These are phyloP conservation scores for Aspergillus fijiensis DNA, from an alignment of 2,329 filamentous ascomycete genomes.

Conservation along the genomic window DNA sequence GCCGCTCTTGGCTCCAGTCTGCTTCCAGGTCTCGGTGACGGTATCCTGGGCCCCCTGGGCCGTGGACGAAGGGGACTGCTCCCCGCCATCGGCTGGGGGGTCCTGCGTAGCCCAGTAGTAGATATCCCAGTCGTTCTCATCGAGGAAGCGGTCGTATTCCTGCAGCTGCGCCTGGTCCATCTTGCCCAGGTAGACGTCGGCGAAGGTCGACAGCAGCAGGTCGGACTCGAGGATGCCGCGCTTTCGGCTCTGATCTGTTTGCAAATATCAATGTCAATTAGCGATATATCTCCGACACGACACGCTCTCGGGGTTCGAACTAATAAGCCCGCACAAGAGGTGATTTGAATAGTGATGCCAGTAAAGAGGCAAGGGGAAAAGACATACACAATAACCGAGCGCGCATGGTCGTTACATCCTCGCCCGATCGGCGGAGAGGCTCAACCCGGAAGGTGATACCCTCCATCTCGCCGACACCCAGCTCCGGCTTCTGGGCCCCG, in stretches of 20 bases:
- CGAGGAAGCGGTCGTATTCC: constrained; percentile 88
- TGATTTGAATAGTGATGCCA: not conserved
- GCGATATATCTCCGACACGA: too few species aligned
- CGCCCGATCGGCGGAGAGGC: constrained; percentile 79
- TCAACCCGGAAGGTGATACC: constrained; percentile 84
- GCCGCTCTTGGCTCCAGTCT: constrained; percentile 58
- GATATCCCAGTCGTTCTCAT: constrained; percentile 99
- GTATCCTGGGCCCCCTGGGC: constrained; percentile 30
- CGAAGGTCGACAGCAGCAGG: constrained; percentile 93
- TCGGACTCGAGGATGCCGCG: constrained; percentile 94
- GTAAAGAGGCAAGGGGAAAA: not conserved
- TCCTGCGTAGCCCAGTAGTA: constrained; percentile 99
- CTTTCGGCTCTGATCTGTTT: constrained; percentile 89
- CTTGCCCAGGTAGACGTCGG: constrained; percentile 69
- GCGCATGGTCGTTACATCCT: constrained; percentile 81
- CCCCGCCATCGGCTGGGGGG: constrained; percentile 48
- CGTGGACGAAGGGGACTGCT: constrained; percentile 42
- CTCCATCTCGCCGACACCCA: constrained; percentile 82
- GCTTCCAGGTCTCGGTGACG: constrained; percentile 50
- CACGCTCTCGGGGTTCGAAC: too few species aligned
- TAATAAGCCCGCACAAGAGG: not conserved
- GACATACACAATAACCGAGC: constrained; percentile 71
- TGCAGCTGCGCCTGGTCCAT: constrained; percentile 74
- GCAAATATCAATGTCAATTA: too few species aligned
- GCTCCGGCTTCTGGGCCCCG: constrained; percentile 59